Base-by-base conservation (phyloP, 148 eudicot species). In the Vaccinium macrocarpon region DNA sequence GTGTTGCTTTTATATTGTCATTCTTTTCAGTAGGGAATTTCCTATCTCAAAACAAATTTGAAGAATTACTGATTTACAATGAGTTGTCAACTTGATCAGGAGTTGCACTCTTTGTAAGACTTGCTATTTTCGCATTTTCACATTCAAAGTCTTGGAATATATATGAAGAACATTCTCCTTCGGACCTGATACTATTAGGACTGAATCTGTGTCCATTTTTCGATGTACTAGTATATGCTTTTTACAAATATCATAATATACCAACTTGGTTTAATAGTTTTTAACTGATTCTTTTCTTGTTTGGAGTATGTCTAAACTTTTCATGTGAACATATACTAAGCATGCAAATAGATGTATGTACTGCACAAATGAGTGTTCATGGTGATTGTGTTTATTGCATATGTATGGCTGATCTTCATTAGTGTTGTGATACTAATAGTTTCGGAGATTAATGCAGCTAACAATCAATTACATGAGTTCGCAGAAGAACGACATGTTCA, bases 381-480 rank as follows among this genome's bases (percentile, higher is more conserved):
- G 38, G 42, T 68, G 38, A 68, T 8, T 19, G 49, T 35, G 5
- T 79, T 23, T 3, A 18, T 16, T 32, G 25, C 23, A n/a, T n/a
- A 9, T 23, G 25, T 57, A 35, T 38, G 52, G 18, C 42, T 80
- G 51, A 80, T n/a, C 72, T 80, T 80, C 82, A 57, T 11, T 46
- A 46, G 70, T 46, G 56, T 23, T 23, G 50, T 53, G 32, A 75
- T 29, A 38, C 56, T 79, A 19, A 52, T n/a, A n/a, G 75, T 74
- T 81, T 42, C 49, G n/a, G 61, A 55, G 53, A 38, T 82, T 29
- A 81, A 53, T 85, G 87, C 92, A 97, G 98, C 90, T 97, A 95
- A 95, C 98, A 75, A 85, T 97, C 83, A 89, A 92, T 90, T 97
- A 97, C 87, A 75, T 95, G 92, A 86, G 81, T 84, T 90, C 92